Conservation (phyloP, 345 rosid genomes). For the Gynandropsis gynandra region DNA sequence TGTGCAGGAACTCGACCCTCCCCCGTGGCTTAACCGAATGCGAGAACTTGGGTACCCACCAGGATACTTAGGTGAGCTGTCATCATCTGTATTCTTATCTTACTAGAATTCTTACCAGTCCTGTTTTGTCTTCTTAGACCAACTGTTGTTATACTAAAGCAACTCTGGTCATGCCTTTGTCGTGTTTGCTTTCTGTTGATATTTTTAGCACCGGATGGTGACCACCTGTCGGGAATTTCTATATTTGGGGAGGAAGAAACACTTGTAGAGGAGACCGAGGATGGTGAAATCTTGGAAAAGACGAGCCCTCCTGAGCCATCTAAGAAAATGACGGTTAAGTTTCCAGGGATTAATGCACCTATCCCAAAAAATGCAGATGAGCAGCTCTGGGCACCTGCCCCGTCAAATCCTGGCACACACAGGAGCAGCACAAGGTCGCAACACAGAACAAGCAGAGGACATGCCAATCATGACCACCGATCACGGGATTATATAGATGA, state of each 20-base stretch:
- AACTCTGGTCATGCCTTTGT: neutral
- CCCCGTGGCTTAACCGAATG: slow-evolving; percentile 97
- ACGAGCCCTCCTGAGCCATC: slow-evolving; percentile 26
- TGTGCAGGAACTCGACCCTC: slow-evolving; percentile 91
- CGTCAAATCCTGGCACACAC: slow-evolving; percentile 32
- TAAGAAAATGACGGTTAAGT: slow-evolving; percentile 51
- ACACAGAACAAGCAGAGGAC: slow-evolving; percentile 29
- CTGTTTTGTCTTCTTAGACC: neutral
- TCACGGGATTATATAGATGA: slow-evolving; percentile 37
- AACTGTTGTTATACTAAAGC: neutral
- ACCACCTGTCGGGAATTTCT: slow-evolving; percentile 66
- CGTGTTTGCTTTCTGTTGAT: slow-evolving; percentile 9
- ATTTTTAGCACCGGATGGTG: slow-evolving; percentile 46
- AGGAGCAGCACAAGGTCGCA: slow-evolving; percentile 28
- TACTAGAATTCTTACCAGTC: slow-evolving; percentile 7
- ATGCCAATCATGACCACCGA: slow-evolving; percentile 30
- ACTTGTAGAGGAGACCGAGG: slow-evolving; percentile 44
- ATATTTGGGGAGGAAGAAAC: slow-evolving; percentile 60
- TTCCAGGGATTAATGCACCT: slow-evolving; percentile 86
- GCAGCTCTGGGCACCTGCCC: slow-evolving; percentile 49
- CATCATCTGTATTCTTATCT: slow-evolving; percentile 5
- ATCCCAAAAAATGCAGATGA: slow-evolving; percentile 71
- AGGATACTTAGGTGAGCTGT: slow-evolving; percentile 67
- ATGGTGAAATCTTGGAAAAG: slow-evolving; percentile 56
- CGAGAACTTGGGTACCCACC: slow-evolving; percentile 94